These are phyloP conservation scores for Rhodomyrtus psidioides DNA, from an alignment of 441 rosid genomes.

Conservation along the genomic window DNA sequence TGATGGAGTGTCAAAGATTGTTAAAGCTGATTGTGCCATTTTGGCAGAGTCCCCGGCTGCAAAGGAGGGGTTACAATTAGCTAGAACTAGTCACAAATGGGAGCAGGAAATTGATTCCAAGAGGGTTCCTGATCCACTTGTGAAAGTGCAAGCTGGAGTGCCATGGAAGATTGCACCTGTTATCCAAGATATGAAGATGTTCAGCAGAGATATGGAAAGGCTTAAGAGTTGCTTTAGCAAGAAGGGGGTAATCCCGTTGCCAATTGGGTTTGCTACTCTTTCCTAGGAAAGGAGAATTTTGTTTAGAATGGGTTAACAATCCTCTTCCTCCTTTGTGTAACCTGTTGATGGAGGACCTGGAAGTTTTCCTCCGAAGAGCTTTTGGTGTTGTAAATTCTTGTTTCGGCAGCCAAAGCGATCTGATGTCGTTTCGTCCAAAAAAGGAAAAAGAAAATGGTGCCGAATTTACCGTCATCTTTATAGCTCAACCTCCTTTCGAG, in stretches of 20 bases:
- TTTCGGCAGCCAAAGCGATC: background rate
- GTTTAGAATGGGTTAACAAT: background rate
- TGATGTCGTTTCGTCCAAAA: background rate
- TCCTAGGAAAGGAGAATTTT: background rate
- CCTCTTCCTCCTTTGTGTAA: background rate
- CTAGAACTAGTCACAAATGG: background rate
- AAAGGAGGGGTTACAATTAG: background rate
- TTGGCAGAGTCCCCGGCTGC: background rate
- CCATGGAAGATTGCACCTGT: background rate
- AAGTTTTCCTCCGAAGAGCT: background rate
- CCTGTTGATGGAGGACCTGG: background rate
- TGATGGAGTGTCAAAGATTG: background rate
- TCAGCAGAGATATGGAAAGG: background rate
- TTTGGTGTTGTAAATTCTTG: background rate
- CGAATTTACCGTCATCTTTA: background rate
- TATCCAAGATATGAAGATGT: background rate
- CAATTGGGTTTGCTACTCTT: background rate
- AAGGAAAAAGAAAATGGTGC: background rate
- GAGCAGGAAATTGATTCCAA: background rate
- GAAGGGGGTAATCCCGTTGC: background rate
- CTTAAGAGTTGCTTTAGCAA: background rate
- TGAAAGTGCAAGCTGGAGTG: background rate
- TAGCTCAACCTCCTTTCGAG: background rate
- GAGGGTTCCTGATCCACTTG: background rate
- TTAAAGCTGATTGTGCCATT: background rate